Evolutionary conservation across 495 filamentous ascomycete genomes (phyloP), one percentile per base, ranked within the genome.

Genomic region (Lasiosphaeria ovina): DNA sequence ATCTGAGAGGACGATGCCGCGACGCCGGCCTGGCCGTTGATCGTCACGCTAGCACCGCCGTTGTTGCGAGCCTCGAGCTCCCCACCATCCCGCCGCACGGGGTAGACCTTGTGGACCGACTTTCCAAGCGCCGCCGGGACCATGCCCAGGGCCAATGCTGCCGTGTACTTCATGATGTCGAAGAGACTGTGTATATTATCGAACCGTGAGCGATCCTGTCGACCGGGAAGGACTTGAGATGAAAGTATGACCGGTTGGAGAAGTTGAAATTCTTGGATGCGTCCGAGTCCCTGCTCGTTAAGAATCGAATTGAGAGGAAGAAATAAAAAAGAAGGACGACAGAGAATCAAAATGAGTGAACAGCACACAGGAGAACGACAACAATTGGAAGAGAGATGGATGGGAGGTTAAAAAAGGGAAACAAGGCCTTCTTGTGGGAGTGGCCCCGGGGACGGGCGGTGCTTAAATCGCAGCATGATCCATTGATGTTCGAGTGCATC

Each of bases 251-350:
- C 61, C 52, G 65, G 48, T 52, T 58, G 50, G 55, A 40, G 40
- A 33, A 16, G 53, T 59, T 60, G 61, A 59, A 72, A 63, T 62
- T 57, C 50, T 58, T 66, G 32, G 3, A 6, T 32, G 17, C 42
- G 47, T 58, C 77, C 79, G 81, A 83, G 81, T 72, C 76, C 80
- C 81, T 82, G 80, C 81, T 83, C 81, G 81, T 75, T 66, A 73
- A 67, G 70, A 77, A 77, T 69, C 63, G 66, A 74, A 74, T 56
- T 70, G 62, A 70, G 24, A 24, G 24, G 24, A 24, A 1, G 24
- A 68, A 62, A 61, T 61, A 65, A 66, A 73, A 68, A 62, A 67
- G 62, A 72, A 67, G 71, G 69, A 69, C 66, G 71, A 65, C 64
- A 65, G 59, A 58, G 70, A 62, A 69, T 64, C 66, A 66, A 67